phyloP scores from a whole-genome alignment of 345 rosid species.

The Hibiscus tridactylites region DNA sequence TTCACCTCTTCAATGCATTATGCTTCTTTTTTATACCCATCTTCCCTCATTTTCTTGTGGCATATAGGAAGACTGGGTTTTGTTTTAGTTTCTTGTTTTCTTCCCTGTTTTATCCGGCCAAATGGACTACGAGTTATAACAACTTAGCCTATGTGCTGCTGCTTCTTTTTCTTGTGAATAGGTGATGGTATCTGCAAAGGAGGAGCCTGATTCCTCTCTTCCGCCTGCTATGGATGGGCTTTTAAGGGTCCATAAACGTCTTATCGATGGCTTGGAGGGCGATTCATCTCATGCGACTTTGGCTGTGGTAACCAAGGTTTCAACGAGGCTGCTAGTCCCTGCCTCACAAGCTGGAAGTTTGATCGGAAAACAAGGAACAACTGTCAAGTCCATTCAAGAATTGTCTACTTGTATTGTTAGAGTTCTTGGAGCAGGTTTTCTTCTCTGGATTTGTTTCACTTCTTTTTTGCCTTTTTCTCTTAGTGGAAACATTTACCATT shows the following conservation, averaged over 20 bases:
- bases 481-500: neutral
- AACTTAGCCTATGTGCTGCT: conserved; percentile 11
- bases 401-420: conserved; percentile 75
- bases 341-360: conserved; percentile 99
- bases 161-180: conserved; percentile 22
- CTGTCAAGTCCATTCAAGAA: conserved; percentile 95
- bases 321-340: conserved; percentile 90
- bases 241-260: conserved; percentile 84
- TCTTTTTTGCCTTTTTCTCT: neutral
- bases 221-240: conserved; percentile 99
- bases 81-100: neutral
- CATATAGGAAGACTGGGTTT: neutral
- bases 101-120: neutral
- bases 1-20: neutral
- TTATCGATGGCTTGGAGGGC: conserved; percentile 83
- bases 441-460: neutral
- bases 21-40: neutral
- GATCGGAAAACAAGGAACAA: conserved; percentile 95
- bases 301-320: conserved; percentile 49
- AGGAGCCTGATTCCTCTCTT: conserved; percentile 84
- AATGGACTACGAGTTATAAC: neutral
- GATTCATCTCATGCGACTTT: conserved; percentile 64
- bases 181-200: conserved; percentile 99
- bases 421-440: conserved; percentile 90
- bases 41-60: neutral